Conservation (phyloP, 768 basidiomycete species). For the Auricularia sp. region DNA sequence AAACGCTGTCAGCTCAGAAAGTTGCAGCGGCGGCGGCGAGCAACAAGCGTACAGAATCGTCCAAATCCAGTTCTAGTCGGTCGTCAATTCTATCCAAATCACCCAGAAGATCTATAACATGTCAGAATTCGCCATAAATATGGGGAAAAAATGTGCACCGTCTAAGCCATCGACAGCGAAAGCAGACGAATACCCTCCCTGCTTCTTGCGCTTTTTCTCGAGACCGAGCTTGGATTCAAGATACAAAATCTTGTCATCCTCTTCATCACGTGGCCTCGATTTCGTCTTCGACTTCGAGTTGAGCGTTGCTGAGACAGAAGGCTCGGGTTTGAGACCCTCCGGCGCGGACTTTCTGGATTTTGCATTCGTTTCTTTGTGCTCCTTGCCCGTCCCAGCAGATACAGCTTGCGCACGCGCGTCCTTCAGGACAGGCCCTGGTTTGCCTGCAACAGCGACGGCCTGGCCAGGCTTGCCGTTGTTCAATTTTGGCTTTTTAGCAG, state of each 20-base stretch:
- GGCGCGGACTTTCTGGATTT: conserved; percentile 2
- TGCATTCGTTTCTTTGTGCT: neutral
- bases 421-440: neutral
- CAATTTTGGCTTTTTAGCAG: conserved; percentile 39
- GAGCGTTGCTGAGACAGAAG: conserved; percentile 9
- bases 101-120: conserved; percentile 34
- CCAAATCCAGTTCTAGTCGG: conserved; percentile 13
- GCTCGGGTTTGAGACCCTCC: no score
- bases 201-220: conserved; percentile 30
- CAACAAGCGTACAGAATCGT: conserved; percentile 1
- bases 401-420: neutral
- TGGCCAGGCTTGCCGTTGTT: conserved; percentile 7
- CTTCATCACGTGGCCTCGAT: conserved; percentile 37
- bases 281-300: conserved; percentile 1
- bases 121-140: conserved; percentile 34
- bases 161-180: conserved; percentile 73
- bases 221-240: conserved; percentile 71
- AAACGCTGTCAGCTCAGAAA: neutral
- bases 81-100: conserved; percentile 20
- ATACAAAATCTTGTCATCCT: conserved; percentile 79
- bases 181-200: conserved; percentile 26
- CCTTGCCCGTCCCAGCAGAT: neutral
- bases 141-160: conserved; percentile 36
- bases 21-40: no score
- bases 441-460: conserved; percentile 2